Base-by-base conservation (phyloP, 2,329 filamentous ascomycete genomes). In the Aureobasidium sp. region DNA sequence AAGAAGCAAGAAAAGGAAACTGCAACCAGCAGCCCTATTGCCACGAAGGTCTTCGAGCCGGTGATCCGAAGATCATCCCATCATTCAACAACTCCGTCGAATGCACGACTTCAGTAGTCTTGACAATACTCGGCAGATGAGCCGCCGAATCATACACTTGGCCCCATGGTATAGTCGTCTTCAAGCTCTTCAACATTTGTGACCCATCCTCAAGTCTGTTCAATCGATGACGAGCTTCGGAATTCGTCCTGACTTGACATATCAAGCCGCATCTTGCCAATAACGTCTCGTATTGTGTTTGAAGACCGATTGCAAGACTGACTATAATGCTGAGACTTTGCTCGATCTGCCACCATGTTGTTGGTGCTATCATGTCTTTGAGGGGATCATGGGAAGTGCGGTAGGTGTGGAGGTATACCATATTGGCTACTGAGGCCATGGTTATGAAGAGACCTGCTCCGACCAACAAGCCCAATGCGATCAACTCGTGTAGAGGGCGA, bases 51-150 rank as follows among this genome's bases (percentile, higher is more conserved):
- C 55, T 37, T 13, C 55, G 29, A 5, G 44, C 55, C 16, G 55
- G 55, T 11, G 44, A 25, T 2, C 55, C 55, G 25, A 30, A 49
- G 2, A 5, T 10, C 5, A 30, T 29, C 3, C n/a, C 25, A 30
- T 47, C 30, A 10, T 45, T 27, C 34, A 59, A 6, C 25, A 45
- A 3, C 55, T 59, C 55, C 8, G 44, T 48, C 32, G 55, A 59
- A 41, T 59, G 44, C 44, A 59, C 55, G 10, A 59, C 55, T 27
- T 59, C 55, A 32, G 55, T 59, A 14, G 55, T 59, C 36, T 59
- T 59, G 2, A 48, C 44, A 6, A 59, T 59, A 29, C 44, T 48
- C 21, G 55, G 55, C 36, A 59, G 9, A 13, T 49, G 44, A 7
- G 32, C 45, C 10, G 25, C 30, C 2, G 55, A 59, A 1, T 59